These are phyloP conservation scores for Candida easanensis DNA, from an alignment of 805 yeast species.

Conservation along the genomic window DNA sequence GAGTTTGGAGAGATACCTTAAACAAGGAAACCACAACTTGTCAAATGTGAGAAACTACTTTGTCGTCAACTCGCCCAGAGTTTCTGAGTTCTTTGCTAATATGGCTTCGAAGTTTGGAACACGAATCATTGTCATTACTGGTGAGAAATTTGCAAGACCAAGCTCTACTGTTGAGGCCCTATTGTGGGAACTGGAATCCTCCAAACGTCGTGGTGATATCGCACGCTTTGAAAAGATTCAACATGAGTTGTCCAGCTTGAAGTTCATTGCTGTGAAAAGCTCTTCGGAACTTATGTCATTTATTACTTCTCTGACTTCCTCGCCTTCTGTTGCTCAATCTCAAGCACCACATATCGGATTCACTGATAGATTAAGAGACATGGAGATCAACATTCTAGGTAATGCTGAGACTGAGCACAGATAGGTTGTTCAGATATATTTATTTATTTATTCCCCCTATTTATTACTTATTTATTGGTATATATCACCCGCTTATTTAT, in stretches of 20 bases:
- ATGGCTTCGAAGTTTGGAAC: conserved; percentile 19
- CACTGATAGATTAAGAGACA: conserved; percentile 15
- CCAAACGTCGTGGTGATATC: conserved; percentile 10
- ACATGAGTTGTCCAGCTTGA: conserved; percentile 2
- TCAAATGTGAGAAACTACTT: conserved; percentile 18
- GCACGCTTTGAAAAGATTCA: conserved; percentile 8
- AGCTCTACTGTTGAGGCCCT: conserved; percentile 19
- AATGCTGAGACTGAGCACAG: conserved; percentile 15
- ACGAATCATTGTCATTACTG: conserved; percentile 21
- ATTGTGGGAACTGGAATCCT: conserved; percentile 10
- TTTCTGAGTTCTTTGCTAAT: conserved; percentile 22
- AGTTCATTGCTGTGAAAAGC: conserved; percentile 13
- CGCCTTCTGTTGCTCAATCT: not conserved
- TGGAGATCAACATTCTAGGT: conserved; percentile 23
- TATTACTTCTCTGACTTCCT: not conserved
- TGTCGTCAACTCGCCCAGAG: conserved; percentile 21
- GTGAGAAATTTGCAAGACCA: conserved; percentile 13
- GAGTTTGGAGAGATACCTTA: conserved; percentile 14
- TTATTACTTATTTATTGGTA: not conserved
- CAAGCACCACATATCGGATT: not conserved
- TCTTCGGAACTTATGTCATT: conserved; percentile 7
- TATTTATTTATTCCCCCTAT: not conserved
- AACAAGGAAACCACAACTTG: conserved; percentile 6
- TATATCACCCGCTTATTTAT: not conserved
- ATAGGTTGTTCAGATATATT: not conserved